Conservation (phyloP, 2,329 filamentous ascomycete species). For the Microcera coccophila region DNA sequence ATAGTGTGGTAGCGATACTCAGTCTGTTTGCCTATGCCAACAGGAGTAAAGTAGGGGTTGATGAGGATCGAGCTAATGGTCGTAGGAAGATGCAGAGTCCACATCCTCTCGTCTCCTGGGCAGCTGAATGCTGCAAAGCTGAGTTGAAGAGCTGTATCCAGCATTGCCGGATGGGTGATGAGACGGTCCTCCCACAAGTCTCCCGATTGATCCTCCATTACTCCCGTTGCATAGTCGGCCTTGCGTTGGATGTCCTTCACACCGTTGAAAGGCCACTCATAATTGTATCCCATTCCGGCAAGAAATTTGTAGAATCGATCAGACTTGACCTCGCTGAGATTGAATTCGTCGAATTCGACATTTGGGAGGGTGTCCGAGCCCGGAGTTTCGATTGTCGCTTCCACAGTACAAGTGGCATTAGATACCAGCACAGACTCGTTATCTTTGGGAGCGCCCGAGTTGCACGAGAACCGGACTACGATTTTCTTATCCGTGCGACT, state of each 20-base stretch:
- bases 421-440: too few species aligned
- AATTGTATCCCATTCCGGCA: constrained; percentile 12
- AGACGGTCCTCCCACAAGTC: constrained; percentile 3
- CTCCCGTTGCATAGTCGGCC: neutral
- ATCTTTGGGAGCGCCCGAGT: too few species aligned
- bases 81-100: constrained; percentile 1
- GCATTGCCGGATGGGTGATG: neutral
- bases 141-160: constrained; percentile 1
- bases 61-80: neutral
- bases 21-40: neutral
- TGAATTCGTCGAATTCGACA: too few species aligned
- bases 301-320: too few species aligned
- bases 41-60: constrained; percentile 3
- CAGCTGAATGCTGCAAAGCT: constrained; percentile 1
- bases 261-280: constrained; percentile 3
- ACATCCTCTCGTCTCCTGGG: constrained; percentile 3
- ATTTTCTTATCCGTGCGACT: too few species aligned
- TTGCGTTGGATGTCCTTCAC: neutral
- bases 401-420: too few species aligned
- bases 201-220: constrained; percentile 1
- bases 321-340: too few species aligned
- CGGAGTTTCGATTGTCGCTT: too few species aligned
- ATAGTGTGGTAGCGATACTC: too few species aligned
- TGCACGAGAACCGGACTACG: too few species aligned
- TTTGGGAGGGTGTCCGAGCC: too few species aligned